phyloP scores from a whole-genome alignment of 306 rosid species.

The Begonia fuchsioides region DNA sequence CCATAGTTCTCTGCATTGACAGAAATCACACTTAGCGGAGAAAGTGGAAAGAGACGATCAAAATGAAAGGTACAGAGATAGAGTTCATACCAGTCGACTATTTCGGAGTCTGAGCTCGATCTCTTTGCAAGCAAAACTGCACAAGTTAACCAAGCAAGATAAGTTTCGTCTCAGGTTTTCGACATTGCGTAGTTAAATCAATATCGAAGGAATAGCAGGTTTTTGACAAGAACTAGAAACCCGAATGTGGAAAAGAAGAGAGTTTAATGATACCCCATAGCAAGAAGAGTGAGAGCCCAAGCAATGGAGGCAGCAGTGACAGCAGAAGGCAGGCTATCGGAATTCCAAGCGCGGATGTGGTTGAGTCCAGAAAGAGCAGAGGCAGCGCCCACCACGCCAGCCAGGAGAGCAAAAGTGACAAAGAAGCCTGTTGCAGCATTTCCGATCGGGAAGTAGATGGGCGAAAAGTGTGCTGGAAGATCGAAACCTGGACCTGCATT shows the following conservation, averaged over 20 bases:
- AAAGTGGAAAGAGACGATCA: background rate
- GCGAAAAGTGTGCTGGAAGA: constrained; percentile 86
- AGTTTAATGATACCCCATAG: constrained; percentile 75
- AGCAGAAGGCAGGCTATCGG: constrained; percentile 73
- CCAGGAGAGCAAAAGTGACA: constrained; percentile 65
- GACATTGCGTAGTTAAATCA: no score
- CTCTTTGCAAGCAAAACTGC: constrained; percentile 86
- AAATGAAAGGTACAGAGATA: background rate
- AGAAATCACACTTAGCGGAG: background rate
- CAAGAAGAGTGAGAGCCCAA: constrained; percentile 84
- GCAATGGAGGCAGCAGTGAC: constrained; percentile 65
- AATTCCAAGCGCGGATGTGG: constrained; percentile 70
- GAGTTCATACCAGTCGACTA: constrained; percentile 56
- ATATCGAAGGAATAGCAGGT: no score
- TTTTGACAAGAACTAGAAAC: background rate
- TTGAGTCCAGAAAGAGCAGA: constrained; percentile 50
- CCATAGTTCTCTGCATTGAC: constrained; percentile 73
- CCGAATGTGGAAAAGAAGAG: background rate
- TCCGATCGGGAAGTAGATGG: constrained; percentile 86
- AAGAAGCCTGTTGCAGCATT: constrained; percentile 98
- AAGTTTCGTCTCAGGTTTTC: no score
- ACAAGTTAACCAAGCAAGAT: background rate
- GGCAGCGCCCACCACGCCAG: constrained; percentile 81
- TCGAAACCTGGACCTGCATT: constrained; percentile 43
- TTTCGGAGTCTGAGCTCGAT: constrained; percentile 56